Evolutionary conservation across 805 yeast species (phyloP).

Genomic region (Teunomyces lycoperdinae): DNA sequence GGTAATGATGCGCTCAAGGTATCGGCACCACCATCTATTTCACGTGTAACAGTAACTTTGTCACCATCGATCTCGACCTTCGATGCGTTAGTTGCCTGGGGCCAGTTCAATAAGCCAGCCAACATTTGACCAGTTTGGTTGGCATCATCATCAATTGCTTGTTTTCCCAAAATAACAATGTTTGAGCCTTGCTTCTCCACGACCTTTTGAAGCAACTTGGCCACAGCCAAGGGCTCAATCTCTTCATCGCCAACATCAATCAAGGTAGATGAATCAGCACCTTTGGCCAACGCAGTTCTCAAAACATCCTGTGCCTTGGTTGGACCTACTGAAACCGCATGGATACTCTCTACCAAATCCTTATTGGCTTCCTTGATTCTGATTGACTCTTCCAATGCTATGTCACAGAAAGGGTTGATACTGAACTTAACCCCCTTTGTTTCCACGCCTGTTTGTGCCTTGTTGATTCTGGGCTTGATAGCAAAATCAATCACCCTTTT

Average conservation of each 20-base stretch:
- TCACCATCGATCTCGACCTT: conserved; percentile 65
- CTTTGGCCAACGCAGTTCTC: conserved; percentile 90
- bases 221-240: conserved; percentile 85
- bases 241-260: conserved; percentile 71
- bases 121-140: conserved; percentile 96
- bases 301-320: conserved; percentile 82
- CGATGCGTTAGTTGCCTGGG: conserved; percentile 94
- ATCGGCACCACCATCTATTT: conserved; percentile 94
- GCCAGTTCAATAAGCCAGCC: conserved; percentile 92
- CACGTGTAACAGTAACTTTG: conserved; percentile 74
- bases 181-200: conserved; percentile 71
- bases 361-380: conserved; percentile 67
- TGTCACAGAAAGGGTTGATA: conserved; percentile 96
- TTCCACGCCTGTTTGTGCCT: conserved; percentile 79
- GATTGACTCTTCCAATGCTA: conserved; percentile 94
- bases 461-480: conserved; percentile 87
- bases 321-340: conserved; percentile 90
- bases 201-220: conserved; percentile 74
- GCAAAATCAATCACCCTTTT: conserved; percentile 95
- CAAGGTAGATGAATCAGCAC: conserved; percentile 83
- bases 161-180: conserved; percentile 88
- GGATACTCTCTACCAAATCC: conserved; percentile 71
- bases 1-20: conserved; percentile 77
- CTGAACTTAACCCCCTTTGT: conserved; percentile 87
- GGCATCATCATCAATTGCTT: conserved; percentile 93